Evolutionary conservation across 2,329 filamentous ascomycete genomes (phyloP).

Genomic region (Pseudocercospora vitis): DNA sequence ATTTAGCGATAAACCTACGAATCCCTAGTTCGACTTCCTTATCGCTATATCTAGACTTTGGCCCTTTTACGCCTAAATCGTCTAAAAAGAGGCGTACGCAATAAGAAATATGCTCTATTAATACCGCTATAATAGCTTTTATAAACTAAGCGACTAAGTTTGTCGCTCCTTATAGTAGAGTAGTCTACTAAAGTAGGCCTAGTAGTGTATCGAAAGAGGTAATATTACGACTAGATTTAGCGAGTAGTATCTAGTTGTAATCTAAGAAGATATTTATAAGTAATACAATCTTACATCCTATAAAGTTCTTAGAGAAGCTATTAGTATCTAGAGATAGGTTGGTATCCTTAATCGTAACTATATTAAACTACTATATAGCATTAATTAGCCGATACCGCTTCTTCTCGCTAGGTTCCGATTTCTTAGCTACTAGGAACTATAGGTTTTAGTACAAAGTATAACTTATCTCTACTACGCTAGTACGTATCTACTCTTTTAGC

Average conservation of each 20-base stretch:
- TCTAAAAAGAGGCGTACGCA: background rate
- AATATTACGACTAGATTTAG: background rate
- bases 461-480: background rate
- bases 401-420: background rate
- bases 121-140: background rate
- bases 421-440: background rate
- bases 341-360: background rate
- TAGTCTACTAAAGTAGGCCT: background rate
- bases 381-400: background rate
- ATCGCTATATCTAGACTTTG: background rate
- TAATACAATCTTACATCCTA: background rate
- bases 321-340: background rate
- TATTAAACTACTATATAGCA: background rate
- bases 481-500: background rate
- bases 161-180: constrained; percentile 2
- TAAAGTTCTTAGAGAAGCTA: background rate
- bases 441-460: background rate
- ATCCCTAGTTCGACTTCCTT: background rate
- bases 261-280: background rate
- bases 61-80: background rate
- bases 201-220: background rate
- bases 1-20: background rate
- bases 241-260: background rate
- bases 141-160: constrained; percentile 4
- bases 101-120: constrained; percentile 5